phyloP scores from a whole-genome alignment of 2,329 filamentous ascomycete species.

The Malbranchea cinnamomea region DNA sequence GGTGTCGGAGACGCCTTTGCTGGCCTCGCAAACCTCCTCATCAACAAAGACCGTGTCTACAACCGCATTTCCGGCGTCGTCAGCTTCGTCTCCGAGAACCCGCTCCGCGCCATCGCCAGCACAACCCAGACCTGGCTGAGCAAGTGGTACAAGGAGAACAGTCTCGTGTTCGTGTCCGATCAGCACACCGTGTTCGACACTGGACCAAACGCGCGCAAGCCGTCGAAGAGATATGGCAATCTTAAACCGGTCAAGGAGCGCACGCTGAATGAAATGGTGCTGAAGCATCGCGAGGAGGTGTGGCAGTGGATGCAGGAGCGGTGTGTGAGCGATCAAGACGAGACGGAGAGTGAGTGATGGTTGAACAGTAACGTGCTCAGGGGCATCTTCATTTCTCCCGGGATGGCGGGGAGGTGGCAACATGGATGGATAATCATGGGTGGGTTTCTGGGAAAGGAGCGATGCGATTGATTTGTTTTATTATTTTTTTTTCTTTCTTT shows the following conservation, averaged over 20 bases:
- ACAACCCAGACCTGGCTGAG: constrained; percentile 53
- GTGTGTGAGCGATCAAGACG: constrained; percentile 14
- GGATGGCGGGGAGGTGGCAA: too few relatives aligned
- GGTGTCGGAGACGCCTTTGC: constrained; percentile 82
- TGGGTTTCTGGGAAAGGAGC: too few relatives aligned
- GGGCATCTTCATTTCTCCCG: too few relatives aligned
- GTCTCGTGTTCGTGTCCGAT: constrained; percentile 54
- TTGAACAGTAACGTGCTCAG: too few relatives aligned
- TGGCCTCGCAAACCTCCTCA: constrained; percentile 67
- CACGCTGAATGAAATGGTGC: constrained; percentile 41
- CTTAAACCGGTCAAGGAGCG: constrained; percentile 32
- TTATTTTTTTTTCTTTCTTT: too few relatives aligned
- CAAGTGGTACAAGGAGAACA: constrained; percentile 62
- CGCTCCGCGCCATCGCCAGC: constrained; percentile 65
- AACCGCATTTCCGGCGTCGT: constrained; percentile 55
- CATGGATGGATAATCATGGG: too few relatives aligned
- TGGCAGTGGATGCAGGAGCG: constrained; percentile 31
- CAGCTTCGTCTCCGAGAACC: constrained; percentile 63
- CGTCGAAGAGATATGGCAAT: constrained; percentile 42
- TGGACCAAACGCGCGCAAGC: constrained; percentile 40
- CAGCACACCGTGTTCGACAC: constrained; percentile 64
- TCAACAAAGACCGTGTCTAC: constrained; percentile 53
- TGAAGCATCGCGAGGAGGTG: constrained; percentile 36
- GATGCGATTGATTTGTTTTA: too few relatives aligned
- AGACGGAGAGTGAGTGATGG: constrained; percentile 2